These are phyloP conservation scores for Paramecium sexaurelia DNA, from an alignment of 73 alveolate species.

Conservation along the genomic window DNA sequence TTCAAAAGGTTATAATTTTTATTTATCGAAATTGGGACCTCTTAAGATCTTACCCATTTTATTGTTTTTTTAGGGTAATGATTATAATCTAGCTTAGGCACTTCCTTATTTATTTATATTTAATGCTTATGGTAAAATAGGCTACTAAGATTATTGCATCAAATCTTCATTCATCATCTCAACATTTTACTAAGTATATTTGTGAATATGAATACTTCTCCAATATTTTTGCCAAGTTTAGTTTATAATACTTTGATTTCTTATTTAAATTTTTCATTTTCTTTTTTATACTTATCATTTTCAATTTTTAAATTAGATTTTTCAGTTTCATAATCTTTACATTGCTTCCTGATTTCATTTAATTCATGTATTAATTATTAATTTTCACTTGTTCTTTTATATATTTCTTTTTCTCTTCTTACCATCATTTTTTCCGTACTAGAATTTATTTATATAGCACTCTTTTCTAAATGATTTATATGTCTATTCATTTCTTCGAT, in stretches of 20 bases:
- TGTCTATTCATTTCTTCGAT: constrained; percentile 87
- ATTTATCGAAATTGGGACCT: constrained; percentile 54
- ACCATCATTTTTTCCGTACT: constrained; percentile 80
- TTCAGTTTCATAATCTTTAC: constrained; percentile 68
- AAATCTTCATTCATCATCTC: background rate
- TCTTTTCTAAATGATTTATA: constrained; percentile 83
- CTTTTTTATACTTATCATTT: constrained; percentile 46
- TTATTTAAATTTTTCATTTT: background rate
- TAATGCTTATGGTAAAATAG: constrained; percentile 7
- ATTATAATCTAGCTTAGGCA: background rate
- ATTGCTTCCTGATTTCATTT: constrained; percentile 77
- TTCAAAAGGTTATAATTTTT: constrained; percentile 31
- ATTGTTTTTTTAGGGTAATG: background rate
- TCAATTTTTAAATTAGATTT: constrained; percentile 32
- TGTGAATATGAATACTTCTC: background rate
- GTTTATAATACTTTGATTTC: background rate
- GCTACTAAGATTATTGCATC: background rate
- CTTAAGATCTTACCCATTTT: constrained; percentile 5
- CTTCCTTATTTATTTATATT: constrained; percentile 19
- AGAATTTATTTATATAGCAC: constrained; percentile 78
- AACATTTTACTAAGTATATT: background rate
- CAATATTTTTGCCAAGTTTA: background rate
- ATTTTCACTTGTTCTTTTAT: constrained; percentile 86
- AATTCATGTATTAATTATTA: constrained; percentile 81
- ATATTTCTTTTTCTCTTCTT: constrained; percentile 81